Evolutionary conservation across 345 rosid species (phyloP), one percentile per base, ranked within the genome.

Genomic region (Aethionema arabicum): DNA sequence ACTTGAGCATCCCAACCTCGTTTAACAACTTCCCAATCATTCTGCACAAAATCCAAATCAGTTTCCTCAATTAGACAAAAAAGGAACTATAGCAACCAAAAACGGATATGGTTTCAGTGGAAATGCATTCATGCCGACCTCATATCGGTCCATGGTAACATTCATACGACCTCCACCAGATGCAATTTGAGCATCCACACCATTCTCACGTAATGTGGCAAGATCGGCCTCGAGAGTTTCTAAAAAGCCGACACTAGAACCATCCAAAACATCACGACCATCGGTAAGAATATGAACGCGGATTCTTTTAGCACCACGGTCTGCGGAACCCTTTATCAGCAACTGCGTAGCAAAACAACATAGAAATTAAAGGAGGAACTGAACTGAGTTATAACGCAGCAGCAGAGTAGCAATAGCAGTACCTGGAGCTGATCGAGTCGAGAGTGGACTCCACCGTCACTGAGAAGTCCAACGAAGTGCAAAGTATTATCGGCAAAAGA

Each of bases 1-100:
- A 93, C 96, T 65, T 93, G 99, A 61, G 99, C 99, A 74, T 93
- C 96, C 99, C 99, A 93, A 46, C 99, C 99, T 58, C 97, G 76
- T 61, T 93, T 93, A 12, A 90, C 88, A 52, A 93, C 97, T 52
- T 63, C 58, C 99, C 99, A 93, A 62, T 93, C 99, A 67, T 93
- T 93, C 99, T 87, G 81, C 63, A 44, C 33, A 56, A 40, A 40
- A 45, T 1, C 49, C 49, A 11, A 11, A 45, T 15, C 27, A 21
- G 27, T 21, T 21, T 21, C 27, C 27, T 21, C 27, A 21, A 21
- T 21, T 40, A 40, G 12, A 40, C 12, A 40, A 8, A 40, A n/a
- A n/a, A n/a, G n/a, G n/a, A n/a, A n/a, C n/a, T n/a, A n/a, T n/a
- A n/a, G 9, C 44, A 8, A 40, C 1, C 44, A n/a, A 40, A 40